A percentile compares a stretch with the other conserved stretches of the same genome.
phyloP scores from a whole-genome alignment of 2,329 filamentous ascomycete genomes.

The Sordariomycetes sp. region DNA sequence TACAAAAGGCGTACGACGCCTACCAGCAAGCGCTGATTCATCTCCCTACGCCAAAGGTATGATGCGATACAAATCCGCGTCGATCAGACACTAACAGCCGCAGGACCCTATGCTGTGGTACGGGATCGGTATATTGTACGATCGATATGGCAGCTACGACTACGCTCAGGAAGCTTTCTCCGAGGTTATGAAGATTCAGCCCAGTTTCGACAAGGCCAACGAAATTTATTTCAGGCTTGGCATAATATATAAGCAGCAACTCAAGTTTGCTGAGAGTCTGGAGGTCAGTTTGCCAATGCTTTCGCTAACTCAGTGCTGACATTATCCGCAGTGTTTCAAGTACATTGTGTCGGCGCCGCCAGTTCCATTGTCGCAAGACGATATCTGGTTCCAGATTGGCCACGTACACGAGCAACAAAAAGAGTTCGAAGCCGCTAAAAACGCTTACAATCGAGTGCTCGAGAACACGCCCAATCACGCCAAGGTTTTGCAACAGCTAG shows the following conservation, averaged over 20 bases:
- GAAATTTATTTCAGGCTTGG: constrained; percentile 97
- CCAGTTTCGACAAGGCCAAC: constrained; percentile 95
- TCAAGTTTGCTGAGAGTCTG: constrained; percentile 84
- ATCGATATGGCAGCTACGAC: constrained; percentile 90
- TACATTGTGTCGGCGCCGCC: constrained; percentile 94
- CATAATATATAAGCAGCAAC: constrained; percentile 99
- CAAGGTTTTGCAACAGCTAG: constrained; percentile 95
- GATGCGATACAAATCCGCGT: too few relatives aligned
- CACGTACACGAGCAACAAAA: constrained; percentile 99
- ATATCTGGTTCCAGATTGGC: constrained; percentile 99
- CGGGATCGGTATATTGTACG: constrained; percentile 94
- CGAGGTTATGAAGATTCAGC: constrained; percentile 97
- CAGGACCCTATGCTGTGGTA: constrained; percentile 98
- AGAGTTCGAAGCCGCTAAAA: constrained; percentile 93
- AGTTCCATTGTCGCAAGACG: constrained; percentile 86
- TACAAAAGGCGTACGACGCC: constrained; percentile 92
- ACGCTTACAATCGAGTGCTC: constrained; percentile 84
- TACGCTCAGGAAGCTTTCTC: constrained; percentile 98
- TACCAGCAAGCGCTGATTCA: constrained; percentile 96
- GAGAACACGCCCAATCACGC: constrained; percentile 93
- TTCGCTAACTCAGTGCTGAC: not conserved
- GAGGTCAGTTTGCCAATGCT: constrained; percentile 51
- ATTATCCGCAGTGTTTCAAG: constrained; percentile 70
- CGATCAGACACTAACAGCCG: too few relatives aligned
- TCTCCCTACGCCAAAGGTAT: constrained; percentile 82